Conservation (phyloP, 352 stramenopile genomes). For the Plasmopara viticola region DNA sequence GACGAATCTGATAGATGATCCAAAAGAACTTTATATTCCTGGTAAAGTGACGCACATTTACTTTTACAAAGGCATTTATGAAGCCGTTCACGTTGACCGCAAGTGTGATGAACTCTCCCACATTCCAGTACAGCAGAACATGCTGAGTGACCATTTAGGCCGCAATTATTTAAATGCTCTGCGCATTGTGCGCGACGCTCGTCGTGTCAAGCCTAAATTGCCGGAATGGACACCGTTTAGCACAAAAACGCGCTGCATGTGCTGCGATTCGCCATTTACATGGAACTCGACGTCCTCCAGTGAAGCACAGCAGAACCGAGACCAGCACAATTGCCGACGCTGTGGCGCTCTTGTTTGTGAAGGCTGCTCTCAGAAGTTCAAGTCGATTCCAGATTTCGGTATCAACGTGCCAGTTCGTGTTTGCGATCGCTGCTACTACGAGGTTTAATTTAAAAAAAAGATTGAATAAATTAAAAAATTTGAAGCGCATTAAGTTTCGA, state of each 20-base stretch:
- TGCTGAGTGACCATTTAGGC: constrained; percentile 79
- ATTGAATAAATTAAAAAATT: background rate
- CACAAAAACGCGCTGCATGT: constrained; percentile 84
- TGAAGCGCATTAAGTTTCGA: too few species aligned
- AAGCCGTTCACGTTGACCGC: constrained; percentile 75
- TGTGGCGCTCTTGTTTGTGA: constrained; percentile 78
- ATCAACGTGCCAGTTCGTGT: constrained; percentile 83
- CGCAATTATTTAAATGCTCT: constrained; percentile 76
- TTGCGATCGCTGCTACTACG: constrained; percentile 83
- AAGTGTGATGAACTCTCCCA: constrained; percentile 63
- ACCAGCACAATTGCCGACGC: constrained; percentile 87
- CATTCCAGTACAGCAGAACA: constrained; percentile 82
- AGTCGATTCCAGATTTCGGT: constrained; percentile 78
- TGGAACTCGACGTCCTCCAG: constrained; percentile 88
- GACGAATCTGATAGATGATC: constrained; percentile 45
- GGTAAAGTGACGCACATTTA: constrained; percentile 73
- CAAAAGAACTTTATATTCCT: constrained; percentile 73
- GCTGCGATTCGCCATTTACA: constrained; percentile 83
- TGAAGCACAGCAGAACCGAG: constrained; percentile 82
- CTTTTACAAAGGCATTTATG: constrained; percentile 73
- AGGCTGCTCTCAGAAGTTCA: constrained; percentile 80
- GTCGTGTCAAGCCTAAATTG: constrained; percentile 43
- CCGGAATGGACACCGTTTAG: constrained; percentile 75
- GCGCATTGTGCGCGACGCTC: constrained; percentile 68
- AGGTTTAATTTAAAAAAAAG: constrained; percentile 30